Evolutionary conservation across 805 yeast species (phyloP), one percentile per base, ranked within the genome.

Genomic region (Ogataea allantospora): DNA sequence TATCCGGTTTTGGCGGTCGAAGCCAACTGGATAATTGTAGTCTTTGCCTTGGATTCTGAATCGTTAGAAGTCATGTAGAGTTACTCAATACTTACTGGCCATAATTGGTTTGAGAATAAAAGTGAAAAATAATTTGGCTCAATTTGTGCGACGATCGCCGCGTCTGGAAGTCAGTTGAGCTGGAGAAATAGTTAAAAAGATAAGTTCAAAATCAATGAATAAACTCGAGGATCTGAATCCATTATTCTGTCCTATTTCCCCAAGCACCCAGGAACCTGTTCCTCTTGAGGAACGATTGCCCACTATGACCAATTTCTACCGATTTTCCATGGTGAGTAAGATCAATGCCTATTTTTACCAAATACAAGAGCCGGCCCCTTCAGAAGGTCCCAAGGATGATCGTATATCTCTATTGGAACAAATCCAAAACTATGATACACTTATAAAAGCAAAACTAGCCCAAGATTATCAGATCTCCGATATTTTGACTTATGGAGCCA

Each of bases 1-100:
- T 73, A 86, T 1, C 98, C 98, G 1, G 98, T 89, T 51, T 83
- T 77, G 12, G 97, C 98, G 2, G 93, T 74, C 2, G 98, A 91
- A 2, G 89, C 69, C 46, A 91, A 74, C 62, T 88, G 87, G 41
- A 91, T 83, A 57, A 89, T 80, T 4, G 95, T 83, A 50, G 80
- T 80, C 55, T 88, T 80, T 17, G 85, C 73, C 65, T 86, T 86
- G 30, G 83, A 79, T 62, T 83, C 75, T 59, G 44, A 49, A 7
- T 2, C 13, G 47, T 42, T 39, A 43, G 46, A 27, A 7, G 8
- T 3, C 18, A n/a, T n/a, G 11, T 2, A 12, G 7, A n/a, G 13
- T 12, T 5, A 4, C 16, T n/a, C 9, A 6, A 9, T 15, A 43
- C 55, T 35, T 48, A 52, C 57, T 52, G 9, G 53, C 57, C 57